Percentiles rank a stretch among this genome's conserved stretches.
Conservation (phyloP, 352 stramenopile species). For the Pythium rhizo-oryzae region DNA sequence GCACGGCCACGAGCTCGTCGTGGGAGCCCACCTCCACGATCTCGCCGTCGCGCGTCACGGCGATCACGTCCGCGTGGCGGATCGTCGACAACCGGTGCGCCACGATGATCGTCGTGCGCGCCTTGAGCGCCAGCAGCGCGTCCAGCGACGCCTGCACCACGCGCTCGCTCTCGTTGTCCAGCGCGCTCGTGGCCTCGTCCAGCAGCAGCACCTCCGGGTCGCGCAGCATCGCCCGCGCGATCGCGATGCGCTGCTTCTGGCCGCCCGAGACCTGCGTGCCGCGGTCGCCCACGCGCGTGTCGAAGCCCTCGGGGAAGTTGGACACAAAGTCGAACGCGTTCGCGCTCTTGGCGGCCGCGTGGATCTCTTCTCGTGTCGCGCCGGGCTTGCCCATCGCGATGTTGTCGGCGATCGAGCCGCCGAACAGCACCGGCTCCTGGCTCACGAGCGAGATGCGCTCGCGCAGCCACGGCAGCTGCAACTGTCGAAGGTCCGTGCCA, state of each 20-base stretch:
- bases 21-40: slow-evolving; percentile 91
- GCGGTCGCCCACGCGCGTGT: slow-evolving; percentile 68
- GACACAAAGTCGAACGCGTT: slow-evolving; percentile 90
- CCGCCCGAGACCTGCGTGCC: slow-evolving; percentile 57
- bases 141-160: slow-evolving; percentile 32
- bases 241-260: slow-evolving; percentile 86
- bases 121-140: slow-evolving; percentile 26
- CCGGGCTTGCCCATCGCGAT: slow-evolving; percentile 49
- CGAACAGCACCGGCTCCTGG: slow-evolving; percentile 74
- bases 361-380: slow-evolving; percentile 61
- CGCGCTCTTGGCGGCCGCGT: slow-evolving; percentile 71
- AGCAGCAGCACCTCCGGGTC: slow-evolving; percentile 88
- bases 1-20: slow-evolving; percentile 69
- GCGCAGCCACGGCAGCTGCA: slow-evolving; percentile 47
- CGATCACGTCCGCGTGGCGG: slow-evolving; percentile 90
- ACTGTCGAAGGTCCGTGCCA: slow-evolving; percentile 44
- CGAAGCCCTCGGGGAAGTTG: slow-evolving; percentile 51
- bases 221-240: slow-evolving; percentile 71
- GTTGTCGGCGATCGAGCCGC: slow-evolving; percentile 40
- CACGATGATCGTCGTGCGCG: slow-evolving; percentile 83
- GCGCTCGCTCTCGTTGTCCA: too few relatives aligned
- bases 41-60: slow-evolving; percentile 76
- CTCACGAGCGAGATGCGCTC: slow-evolving; percentile 46
- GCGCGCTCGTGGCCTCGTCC: slow-evolving; percentile 89
- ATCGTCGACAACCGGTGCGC: slow-evolving; percentile 93